Base-by-base conservation (phyloP, 371 early-diverging fungal genomes). In the Dipsacomyces acuminosporus region DNA sequence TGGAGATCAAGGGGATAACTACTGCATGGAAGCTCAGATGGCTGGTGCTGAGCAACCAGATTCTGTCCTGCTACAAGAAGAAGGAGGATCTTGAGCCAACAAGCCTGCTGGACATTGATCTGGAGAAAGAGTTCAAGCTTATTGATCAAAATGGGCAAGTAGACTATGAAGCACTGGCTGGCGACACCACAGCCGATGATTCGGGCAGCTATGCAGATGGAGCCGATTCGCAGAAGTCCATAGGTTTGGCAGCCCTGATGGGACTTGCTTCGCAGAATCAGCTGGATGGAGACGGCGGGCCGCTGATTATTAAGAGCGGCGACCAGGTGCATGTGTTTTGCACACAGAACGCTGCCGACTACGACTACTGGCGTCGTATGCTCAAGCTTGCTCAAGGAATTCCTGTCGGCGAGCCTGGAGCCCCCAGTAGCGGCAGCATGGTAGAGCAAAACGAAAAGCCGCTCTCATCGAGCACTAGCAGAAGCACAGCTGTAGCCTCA, bases 11-110 rank as follows among this genome's bases (percentile, higher is more conserved):
- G 38, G 51, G 58, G 18, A 20, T 64, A 4, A 18, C 45, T n/a
- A 33, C 65, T 14, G 51, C 64, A 14, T 73, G 73, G 73, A 34
- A 42, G 24, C 45, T 48, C 9, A 46, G 61, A 33, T 73, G 71
- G 71, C 41, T 70, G 44, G 73, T 69, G 35, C 54, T 73, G 35
- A 57, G 53, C 24, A 59, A 48, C 19, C 41, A 56, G 15, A 24
- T 19, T 18, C 54, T 73, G 22, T 41, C 19, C 11, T 54, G 57
- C 23, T 64, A 49, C 53, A 33, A 34, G n/a, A 44, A 48, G 25
- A 48, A 48, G 30, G 35, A 18, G 17, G 23, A 47, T 2, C 35
- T 26, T 0, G 17, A 19, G 33, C 40, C 42, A 14, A 42, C 40
- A 34, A 25, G 52, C 8, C 8, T 54, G 30, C 19, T 57, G 17